Conservation (phyloP, 2,329 filamentous ascomycete genomes). For the Cytospora piceicola region DNA sequence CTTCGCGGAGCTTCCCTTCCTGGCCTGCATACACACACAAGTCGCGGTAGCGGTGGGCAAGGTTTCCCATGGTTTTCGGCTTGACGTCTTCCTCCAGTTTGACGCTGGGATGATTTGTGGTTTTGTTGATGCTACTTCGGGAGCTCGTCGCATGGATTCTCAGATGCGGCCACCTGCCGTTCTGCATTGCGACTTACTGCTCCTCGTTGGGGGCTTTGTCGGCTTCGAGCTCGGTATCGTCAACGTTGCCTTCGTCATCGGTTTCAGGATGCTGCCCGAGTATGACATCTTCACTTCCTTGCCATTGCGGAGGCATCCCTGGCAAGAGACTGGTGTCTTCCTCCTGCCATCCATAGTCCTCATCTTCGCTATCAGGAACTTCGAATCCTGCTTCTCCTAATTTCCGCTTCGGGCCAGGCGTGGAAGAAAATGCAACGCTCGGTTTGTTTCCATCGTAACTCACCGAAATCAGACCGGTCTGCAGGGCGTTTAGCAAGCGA, state of each 20-base stretch:
- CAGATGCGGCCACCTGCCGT: background rate
- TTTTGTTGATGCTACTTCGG: background rate
- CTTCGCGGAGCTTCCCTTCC: background rate
- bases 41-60: background rate
- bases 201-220: constrained; percentile 31
- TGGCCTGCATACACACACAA: background rate
- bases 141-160: background rate
- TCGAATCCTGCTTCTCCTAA: constrained; percentile 63
- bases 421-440: constrained; percentile 40
- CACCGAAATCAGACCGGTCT: constrained; percentile 51
- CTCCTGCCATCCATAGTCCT: constrained; percentile 75
- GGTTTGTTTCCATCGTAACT: constrained; percentile 46
- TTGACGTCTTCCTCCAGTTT: background rate
- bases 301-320: constrained; percentile 66
- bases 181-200: constrained; percentile 24
- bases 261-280: constrained; percentile 44
- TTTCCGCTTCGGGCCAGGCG: constrained; percentile 63
- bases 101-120: background rate
- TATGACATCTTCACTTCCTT: constrained; percentile 67
- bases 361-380: constrained; percentile 65
- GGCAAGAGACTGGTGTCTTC: constrained; percentile 66
- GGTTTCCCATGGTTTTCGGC: background rate
- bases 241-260: constrained; percentile 48
- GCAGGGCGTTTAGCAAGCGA: constrained; percentile 26
- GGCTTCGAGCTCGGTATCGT: constrained; percentile 39